These are phyloP conservation scores for Fusarium coffeatum DNA, from an alignment of 2,329 filamentous ascomycete genomes.

Conservation along the genomic window DNA sequence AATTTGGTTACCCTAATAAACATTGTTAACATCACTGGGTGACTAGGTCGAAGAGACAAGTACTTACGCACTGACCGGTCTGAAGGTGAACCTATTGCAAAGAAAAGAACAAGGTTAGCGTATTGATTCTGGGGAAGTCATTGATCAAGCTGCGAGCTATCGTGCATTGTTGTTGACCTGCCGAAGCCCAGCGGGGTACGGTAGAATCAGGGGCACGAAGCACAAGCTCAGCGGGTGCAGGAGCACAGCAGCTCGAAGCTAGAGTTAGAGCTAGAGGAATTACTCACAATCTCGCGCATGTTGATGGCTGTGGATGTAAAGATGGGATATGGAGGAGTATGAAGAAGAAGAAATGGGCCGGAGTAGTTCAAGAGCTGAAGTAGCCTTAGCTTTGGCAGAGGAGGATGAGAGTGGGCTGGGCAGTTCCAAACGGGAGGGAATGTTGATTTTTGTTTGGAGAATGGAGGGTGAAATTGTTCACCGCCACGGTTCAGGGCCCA, in stretches of 20 bases:
- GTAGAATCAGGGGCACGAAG: constrained; percentile 52
- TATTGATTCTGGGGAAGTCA: constrained; percentile 43
- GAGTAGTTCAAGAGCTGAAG: constrained; percentile 50
- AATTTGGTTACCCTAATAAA: constrained; percentile 95
- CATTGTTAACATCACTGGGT: constrained; percentile 52
- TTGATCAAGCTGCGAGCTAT: constrained; percentile 24
- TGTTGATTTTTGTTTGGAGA: constrained; percentile 54
- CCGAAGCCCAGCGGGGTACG: constrained; percentile 48
- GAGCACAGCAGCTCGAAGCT: constrained; percentile 17
- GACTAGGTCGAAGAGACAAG: constrained; percentile 12
- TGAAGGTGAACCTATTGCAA: constrained; percentile 95
- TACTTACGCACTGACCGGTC: constrained; percentile 96
- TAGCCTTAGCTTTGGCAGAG: constrained; percentile 50
- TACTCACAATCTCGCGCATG: constrained; percentile 78
- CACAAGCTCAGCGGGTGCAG: constrained; percentile 9
- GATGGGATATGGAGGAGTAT: constrained; percentile 42
- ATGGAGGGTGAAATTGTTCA: constrained; percentile 51
- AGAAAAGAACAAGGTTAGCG: constrained; percentile 65
- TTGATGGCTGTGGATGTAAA: constrained; percentile 53
- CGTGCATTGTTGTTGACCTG: constrained; percentile 28
- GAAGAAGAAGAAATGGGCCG: constrained; percentile 40
- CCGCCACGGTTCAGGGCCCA: constrained; percentile 49
- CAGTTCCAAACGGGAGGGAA: constrained; percentile 44
- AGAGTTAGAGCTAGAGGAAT: constrained; percentile 15
- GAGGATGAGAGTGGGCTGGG: constrained; percentile 46